Evolutionary conservation across 257 asterid species (phyloP).

Genomic region (Petunia axillaris): DNA sequence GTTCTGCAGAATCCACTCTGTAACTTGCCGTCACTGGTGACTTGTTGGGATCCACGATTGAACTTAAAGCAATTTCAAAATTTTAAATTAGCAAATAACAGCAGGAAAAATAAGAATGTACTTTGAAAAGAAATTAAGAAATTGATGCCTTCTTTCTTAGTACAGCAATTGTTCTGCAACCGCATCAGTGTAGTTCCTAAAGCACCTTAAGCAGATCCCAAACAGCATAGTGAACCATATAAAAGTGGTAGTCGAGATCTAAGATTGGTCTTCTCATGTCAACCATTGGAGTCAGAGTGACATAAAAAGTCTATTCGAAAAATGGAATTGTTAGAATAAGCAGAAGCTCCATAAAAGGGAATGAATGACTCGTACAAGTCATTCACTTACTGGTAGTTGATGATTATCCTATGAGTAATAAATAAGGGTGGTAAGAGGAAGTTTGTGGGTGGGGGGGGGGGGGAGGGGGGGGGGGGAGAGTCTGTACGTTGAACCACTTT

Average conservation of each 20-base stretch:
- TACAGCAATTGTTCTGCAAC: neutral
- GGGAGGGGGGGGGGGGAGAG: neutral
- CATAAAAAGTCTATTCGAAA: neutral
- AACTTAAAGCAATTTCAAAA: constrained; percentile 2
- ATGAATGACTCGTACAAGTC: neutral
- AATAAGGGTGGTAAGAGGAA: neutral
- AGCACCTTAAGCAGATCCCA: neutral
- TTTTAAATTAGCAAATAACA: neutral
- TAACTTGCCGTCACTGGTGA: neutral
- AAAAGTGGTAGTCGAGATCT: constrained; percentile 7
- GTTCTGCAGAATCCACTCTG: constrained; percentile 8
- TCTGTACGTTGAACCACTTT: too few species aligned
- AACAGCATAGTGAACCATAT: constrained; percentile 1
- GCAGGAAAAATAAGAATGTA: neutral
- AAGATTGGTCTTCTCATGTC: constrained; percentile 11
- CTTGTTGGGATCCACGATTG: neutral
- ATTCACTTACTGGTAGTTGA: neutral
- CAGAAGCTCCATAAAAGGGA: neutral
- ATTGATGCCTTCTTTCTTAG: neutral
- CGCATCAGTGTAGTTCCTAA: neutral
- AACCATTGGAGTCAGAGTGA: neutral
- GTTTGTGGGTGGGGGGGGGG: neutral
- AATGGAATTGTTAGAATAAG: neutral
- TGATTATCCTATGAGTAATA: neutral
- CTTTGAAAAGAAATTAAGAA: neutral